Percentiles rank a stretch among this genome's conserved stretches.
These are phyloP conservation scores for Remersonia thermophila DNA, from an alignment of 2,329 filamentous ascomycete species.

Conservation along the genomic window DNA sequence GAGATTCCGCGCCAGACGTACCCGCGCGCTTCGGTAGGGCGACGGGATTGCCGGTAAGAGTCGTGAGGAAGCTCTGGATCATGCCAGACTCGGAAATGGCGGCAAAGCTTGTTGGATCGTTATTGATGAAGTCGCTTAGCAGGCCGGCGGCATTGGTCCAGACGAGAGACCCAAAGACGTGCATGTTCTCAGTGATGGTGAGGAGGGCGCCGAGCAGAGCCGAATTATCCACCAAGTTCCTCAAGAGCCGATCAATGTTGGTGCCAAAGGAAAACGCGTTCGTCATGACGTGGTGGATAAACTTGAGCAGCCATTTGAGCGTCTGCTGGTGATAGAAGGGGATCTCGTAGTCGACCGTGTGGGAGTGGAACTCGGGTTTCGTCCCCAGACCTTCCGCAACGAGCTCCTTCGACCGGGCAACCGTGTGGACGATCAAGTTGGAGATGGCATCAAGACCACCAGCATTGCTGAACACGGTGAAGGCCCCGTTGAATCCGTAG, in stretches of 20 bases:
- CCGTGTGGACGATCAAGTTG: constrained; percentile 71
- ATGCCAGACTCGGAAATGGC: constrained; percentile 91
- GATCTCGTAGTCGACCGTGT: constrained; percentile 82
- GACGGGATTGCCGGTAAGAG: constrained; percentile 51
- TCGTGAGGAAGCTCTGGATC: constrained; percentile 73
- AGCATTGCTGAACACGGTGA: constrained; percentile 68
- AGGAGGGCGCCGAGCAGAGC: constrained; percentile 69
- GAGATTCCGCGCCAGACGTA: constrained; percentile 17
- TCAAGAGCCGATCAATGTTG: constrained; percentile 77
- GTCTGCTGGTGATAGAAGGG: constrained; percentile 90
- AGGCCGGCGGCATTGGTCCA: constrained; percentile 94
- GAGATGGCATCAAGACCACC: constrained; percentile 83
- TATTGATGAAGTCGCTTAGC: constrained; percentile 92
- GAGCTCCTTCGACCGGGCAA: constrained; percentile 54
- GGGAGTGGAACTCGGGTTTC: constrained; percentile 55
- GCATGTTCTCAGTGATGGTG: constrained; percentile 67
- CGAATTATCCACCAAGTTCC: constrained; percentile 89
- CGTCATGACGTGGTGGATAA: constrained; percentile 89
- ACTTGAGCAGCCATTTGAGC: constrained; percentile 87
- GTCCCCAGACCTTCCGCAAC: constrained; percentile 62
- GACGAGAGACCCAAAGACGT: constrained; percentile 76
- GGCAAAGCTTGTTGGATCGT: constrained; percentile 93
- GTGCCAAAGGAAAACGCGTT: constrained; percentile 57
- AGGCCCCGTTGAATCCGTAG: constrained; percentile 72
- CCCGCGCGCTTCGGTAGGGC: constrained; percentile 23